phyloP scores from a whole-genome alignment of 2,329 filamentous ascomycete genomes.

The Aureobasidium sp. region DNA sequence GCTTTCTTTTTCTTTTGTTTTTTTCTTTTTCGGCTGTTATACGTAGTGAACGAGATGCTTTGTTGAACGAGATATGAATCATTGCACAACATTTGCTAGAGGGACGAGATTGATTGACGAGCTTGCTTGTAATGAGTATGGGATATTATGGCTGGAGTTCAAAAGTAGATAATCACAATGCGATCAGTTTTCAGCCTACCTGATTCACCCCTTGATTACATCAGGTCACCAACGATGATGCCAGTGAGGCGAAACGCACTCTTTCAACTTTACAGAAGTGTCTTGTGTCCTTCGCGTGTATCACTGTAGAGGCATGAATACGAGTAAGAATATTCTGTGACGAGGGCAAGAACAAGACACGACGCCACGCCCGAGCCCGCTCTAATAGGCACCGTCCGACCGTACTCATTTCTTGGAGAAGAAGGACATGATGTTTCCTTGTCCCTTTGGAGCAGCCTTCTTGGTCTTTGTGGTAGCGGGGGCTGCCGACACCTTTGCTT shows the following conservation, averaged over 20 bases:
- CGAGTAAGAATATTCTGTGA: neutral
- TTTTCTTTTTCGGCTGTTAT: conserved; percentile 10
- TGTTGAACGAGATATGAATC: conserved; percentile 12
- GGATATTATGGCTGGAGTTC: conserved; percentile 11
- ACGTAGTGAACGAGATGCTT: conserved; percentile 11
- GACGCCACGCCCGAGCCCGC: too few species aligned
- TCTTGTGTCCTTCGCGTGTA: neutral
- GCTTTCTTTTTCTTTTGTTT: neutral
- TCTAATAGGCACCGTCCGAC: neutral
- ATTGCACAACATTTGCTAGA: conserved; percentile 10
- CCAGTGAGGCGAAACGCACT: neutral
- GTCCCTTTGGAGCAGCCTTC: conserved; percentile 42
- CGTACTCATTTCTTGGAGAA: conserved; percentile 68
- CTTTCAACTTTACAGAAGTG: neutral
- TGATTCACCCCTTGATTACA: neutral
- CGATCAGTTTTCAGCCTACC: conserved; percentile 2
- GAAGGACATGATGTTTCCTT: conserved; percentile 88
- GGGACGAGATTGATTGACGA: neutral
- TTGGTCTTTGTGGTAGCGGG: conserved; percentile 43
- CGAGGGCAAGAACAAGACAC: neutral
- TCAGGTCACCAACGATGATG: neutral
- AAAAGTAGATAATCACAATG: conserved; percentile 13
- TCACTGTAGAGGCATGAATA: neutral
- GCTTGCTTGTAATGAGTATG: conserved; percentile 13
- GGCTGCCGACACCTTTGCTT: conserved; percentile 41